Conservation (phyloP, 2,329 filamentous ascomycete genomes). For the Beauveria australis region DNA sequence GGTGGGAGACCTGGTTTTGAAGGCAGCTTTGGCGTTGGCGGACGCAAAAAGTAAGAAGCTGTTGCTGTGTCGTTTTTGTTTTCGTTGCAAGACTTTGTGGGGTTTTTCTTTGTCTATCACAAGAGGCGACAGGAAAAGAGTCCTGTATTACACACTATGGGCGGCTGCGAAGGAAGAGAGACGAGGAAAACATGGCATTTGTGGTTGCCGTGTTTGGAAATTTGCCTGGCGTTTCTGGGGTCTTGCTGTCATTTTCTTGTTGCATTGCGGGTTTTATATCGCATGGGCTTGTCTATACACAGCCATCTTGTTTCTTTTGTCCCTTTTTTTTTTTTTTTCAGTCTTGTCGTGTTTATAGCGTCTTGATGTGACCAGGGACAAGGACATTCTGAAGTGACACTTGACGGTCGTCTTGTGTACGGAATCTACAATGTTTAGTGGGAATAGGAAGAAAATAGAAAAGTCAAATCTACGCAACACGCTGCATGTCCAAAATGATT, state of each 20-base stretch:
- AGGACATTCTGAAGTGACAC: no score
- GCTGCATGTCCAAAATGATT: no score
- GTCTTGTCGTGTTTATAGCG: neutral
- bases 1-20: conserved; percentile 59
- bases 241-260: neutral
- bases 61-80: neutral
- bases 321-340: neutral
- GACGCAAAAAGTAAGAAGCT: conserved; percentile 31
- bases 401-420: neutral
- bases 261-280: neutral
- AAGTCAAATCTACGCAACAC: no score
- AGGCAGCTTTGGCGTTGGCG: conserved; percentile 53
- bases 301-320: neutral
- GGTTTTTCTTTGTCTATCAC: neutral
- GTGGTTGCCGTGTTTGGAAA: conserved; percentile 1
- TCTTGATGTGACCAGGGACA: no score
- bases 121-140: neutral
- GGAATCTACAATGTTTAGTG: neutral
- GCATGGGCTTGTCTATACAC: neutral
- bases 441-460: neutral
- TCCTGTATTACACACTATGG: neutral
- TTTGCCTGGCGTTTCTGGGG: conserved; percentile 4
- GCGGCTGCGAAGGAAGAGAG: neutral
- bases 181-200: neutral
- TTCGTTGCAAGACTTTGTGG: no score